phyloP scores from a whole-genome alignment of 768 basidiomycete species.

The Neoboletus brunneissimus region DNA sequence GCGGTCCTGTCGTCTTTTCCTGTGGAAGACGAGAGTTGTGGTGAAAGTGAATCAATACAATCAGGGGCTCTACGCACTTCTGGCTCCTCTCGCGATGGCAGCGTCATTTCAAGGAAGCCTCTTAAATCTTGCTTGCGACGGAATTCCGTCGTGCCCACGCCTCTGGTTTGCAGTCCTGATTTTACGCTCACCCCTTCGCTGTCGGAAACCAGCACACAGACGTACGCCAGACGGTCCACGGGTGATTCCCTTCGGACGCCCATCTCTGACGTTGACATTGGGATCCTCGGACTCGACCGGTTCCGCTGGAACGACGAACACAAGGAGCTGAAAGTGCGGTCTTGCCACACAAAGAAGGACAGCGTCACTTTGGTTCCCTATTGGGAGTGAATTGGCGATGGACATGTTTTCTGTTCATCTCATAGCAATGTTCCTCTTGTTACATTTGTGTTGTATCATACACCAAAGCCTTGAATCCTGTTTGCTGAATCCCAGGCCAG shows the following conservation, averaged over 20 bases:
- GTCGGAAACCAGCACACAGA: background rate
- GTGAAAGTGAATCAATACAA: background rate
- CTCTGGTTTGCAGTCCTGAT: background rate
- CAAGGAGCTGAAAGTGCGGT: slow-evolving; percentile 9
- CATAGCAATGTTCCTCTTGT: too few relatives aligned
- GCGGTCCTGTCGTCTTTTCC: background rate
- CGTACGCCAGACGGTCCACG: background rate
- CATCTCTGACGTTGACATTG: slow-evolving; percentile 15
- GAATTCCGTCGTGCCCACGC: background rate
- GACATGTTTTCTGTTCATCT: too few relatives aligned
- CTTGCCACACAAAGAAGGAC: slow-evolving; percentile 21
- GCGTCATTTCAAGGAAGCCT: slow-evolving; percentile 1
- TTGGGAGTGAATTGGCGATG: background rate
- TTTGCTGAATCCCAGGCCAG: slow-evolving; percentile 11
- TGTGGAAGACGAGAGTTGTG: background rate
- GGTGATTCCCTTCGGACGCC: slow-evolving; percentile 21
- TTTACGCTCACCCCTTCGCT: background rate
- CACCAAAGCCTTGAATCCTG: too few relatives aligned
- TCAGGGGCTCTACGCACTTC: background rate
- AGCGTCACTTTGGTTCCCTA: slow-evolving; percentile 19
- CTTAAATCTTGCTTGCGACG: slow-evolving; percentile 15
- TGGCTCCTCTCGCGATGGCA: background rate
- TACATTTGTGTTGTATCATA: too few relatives aligned
- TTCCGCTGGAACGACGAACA: slow-evolving; percentile 20
- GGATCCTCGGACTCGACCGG: slow-evolving; percentile 27